Evolutionary conservation across 1,139 yeast species (phyloP), one percentile per base, ranked within the genome.

Genomic region (Pichia sp.): DNA sequence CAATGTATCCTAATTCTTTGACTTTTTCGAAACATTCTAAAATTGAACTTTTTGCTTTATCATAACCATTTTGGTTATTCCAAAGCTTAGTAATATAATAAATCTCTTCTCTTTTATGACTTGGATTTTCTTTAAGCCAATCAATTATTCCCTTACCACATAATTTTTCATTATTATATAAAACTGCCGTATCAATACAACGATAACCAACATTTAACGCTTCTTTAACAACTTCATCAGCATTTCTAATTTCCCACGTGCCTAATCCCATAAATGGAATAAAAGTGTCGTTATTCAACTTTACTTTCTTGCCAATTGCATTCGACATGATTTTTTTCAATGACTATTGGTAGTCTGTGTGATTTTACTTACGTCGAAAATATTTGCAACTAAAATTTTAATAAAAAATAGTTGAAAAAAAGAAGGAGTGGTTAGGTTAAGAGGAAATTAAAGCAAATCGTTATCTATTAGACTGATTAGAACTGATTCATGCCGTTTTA

Each of bases 31-130:
- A 52, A 35, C 79, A 73, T 35, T 63, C 65, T 41, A 66, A 61
- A 42, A 83, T 76, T 8, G 82, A 85, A 30, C 55, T 54, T 52
- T 73, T 74, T 8, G 89, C 78, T 32, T 68, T 67, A 11, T 73
- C 71, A 59, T 82, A 82, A 0, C 83, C 86, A 51, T 77, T 76
- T 54, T 76, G 74, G 29, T 68, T 64, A 52, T 76, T 72, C 76
- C 80, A 72, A 32, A 84, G 64, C 61, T 85, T 85, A 30, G 94
- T 80, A 6, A 92, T 82, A 59, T 80, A 84, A 55, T 77, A 82
- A 24, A 86, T 74, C 30, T 83, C 89, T 38, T 66, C 67, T 40
- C 94, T 66, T 47, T 69, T 68, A 41, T 70, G 63, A 22, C 64
- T 52, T 0, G 78, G 74, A 37, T 72, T 72, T 34, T 75, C 77